Evolutionary conservation across 331 rosid species (phyloP), one percentile per base, ranked within the genome.

Genomic region (Arachis monticola): DNA sequence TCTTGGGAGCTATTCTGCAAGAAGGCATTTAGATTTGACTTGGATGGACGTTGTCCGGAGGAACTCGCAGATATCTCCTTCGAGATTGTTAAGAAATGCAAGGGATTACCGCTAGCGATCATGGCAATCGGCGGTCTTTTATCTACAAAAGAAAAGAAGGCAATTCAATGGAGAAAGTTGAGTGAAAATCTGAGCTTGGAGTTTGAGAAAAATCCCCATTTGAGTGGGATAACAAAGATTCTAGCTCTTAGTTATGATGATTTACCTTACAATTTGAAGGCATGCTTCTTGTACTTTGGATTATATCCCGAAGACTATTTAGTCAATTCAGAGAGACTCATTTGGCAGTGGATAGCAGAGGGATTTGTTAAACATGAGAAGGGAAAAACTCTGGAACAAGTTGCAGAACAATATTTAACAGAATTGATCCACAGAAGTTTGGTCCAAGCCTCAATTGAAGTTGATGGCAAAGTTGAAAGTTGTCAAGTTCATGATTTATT

Each of bases 241-340:
- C 32, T 76, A 66, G 44, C 10, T 30, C 5, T 46, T 0, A 66
- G 62, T 35, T 76, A 67, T 9, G 61, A 76, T 60, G 52, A 76
- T 35, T 32, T 76, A 32, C 17, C 74, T 7, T 0, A 4, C 31
- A 0, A 35, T 59, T 68, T 65, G 3, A 67, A 60, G 51, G 4
- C 32, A 2, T 76, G 80, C 10, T 14, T 67, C 0, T 2, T 67
- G 9, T 76, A 67, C 38, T 76, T 76, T 48, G 80, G 80, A 11
- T n/a, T 76, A 3, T 76, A 17, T 35, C 71, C 64, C 0, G 44
- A 59, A 6, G 32, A 59, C 8, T 35, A 27, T 2, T 4, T 0
- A 45, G 14, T 76, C 8, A 1, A 0, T 0, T 6, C 56, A 1
- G 9, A 7, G 0, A 40, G 2, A 1, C 3, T 68, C 1, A 69